phyloP scores from a whole-genome alignment of 139 green algal species.

The Coelastrella sp. region DNA sequence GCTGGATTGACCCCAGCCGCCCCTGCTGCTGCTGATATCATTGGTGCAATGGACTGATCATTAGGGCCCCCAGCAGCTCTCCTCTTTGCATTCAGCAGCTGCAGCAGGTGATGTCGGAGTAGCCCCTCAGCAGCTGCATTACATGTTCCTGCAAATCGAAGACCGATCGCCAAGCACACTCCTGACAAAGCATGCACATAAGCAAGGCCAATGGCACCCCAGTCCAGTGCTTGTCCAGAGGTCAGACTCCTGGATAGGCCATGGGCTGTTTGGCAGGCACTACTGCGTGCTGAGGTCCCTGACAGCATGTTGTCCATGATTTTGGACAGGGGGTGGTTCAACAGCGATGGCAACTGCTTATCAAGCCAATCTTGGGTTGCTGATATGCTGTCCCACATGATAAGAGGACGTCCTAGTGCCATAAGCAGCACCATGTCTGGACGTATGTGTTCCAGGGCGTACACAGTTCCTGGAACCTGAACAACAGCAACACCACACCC shows the following conservation, averaged over 20 bases:
- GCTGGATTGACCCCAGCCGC: not conserved
- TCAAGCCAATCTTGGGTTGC: slow-evolving; percentile 73
- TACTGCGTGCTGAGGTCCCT: not conserved
- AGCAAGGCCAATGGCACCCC: slow-evolving; percentile 8
- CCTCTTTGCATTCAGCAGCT: slow-evolving; percentile 82
- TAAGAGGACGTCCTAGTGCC: slow-evolving; percentile 80
- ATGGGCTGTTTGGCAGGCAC: not conserved
- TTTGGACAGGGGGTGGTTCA: slow-evolving; percentile 9
- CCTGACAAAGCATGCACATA: slow-evolving; percentile 74
- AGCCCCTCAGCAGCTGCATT: slow-evolving; percentile 61
- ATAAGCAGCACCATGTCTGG: slow-evolving; percentile 93
- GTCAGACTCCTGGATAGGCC: too few species aligned
- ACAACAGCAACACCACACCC: too few species aligned
- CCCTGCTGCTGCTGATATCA: not conserved
- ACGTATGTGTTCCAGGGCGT: slow-evolving; percentile 80
- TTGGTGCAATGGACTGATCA: slow-evolving; percentile 52
- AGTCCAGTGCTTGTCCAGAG: slow-evolving; percentile 8
- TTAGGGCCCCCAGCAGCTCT: slow-evolving; percentile 46
- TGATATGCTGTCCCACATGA: slow-evolving; percentile 89
- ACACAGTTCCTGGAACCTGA: slow-evolving; percentile 72
- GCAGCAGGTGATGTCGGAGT: slow-evolving; percentile 67
- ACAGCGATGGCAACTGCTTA: slow-evolving; percentile 73
- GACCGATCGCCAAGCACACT: slow-evolving; percentile 88
- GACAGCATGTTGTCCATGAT: slow-evolving; percentile 19
- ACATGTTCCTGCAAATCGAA: slow-evolving; percentile 86